Evolutionary conservation across 139 green algal genomes (phyloP), one percentile per base, ranked within the genome.

Genomic region (Pleodorina starrii): DNA sequence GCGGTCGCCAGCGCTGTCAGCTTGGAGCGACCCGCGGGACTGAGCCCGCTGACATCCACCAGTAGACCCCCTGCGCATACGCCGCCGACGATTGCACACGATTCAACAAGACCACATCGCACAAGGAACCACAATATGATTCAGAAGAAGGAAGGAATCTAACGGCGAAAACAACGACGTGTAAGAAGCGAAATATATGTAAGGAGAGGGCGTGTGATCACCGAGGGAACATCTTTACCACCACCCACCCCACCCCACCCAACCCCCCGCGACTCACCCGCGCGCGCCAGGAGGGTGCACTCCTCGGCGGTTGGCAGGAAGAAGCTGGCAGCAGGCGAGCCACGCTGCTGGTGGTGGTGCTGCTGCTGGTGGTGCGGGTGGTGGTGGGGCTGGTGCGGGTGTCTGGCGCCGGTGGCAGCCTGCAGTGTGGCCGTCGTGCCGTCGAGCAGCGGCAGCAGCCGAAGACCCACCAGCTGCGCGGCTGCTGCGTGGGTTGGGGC

Each of bases 381-480:
- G 50, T 29, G 6, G 6, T 1, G 51, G 50, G 32, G 32, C n/a
- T 42, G 76, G 48, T 40, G 77, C 77, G 42, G 54, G 2, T 72
- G 77, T 23, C 36, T 79, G 77, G 23, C 92, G 48, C 25, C 38
- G 11, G 17, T 11, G 73, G n/a, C 25, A 11, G 78, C 78, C 32
- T 50, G 25, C 36, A 86, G 36, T 0, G 40, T 48, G 2, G 79
- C 79, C n/a, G 93, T 42, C 29, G 32, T 66, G 4, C 94, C 92
- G 84, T 93, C 87, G 42, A 81, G 57, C 38, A 95, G 79, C 7
- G 95, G 95, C 43, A 96, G 73, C 75, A 97, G 86, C 74, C 42
- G 79, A 57, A 96, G 83, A 23, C 93, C 92, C 51, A 69, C 75
- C 69, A 97, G 92, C 76, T 91, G 59, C 40, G 60, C 82, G 10